Evolutionary conservation across 2,329 filamentous ascomycete species (phyloP), one percentile per base, ranked within the genome.

Genomic region (Fusarium foetens): DNA sequence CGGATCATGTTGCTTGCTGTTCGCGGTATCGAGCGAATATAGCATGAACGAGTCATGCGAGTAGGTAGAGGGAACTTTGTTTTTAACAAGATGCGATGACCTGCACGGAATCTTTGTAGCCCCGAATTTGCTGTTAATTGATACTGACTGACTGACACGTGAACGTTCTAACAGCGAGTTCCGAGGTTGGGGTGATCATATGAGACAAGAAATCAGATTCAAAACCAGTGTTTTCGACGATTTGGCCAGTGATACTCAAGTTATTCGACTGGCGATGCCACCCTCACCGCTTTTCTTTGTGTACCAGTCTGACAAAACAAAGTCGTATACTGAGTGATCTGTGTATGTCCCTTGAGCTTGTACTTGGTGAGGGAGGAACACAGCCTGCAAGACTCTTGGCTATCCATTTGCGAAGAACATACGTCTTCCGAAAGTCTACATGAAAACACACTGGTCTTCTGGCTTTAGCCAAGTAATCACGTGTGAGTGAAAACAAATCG

Each of bases 201-300:
- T 46, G 35, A 38, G 17, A 36, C 31, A 17, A 42, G 25, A 19
- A 49, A 43, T 21, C 23, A 36, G 31, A 21, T 35, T 27, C 31
- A 31, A 36, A 43, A 27, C 25, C 16, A n/a, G 33, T 45, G 25
- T 41, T 35, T 43, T 19, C 16, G 8, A 45, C 41, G 42, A 49
- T 27, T 49, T 31, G 33, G 27, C 23, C 31, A 35, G 39, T 36
- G 27, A 23, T n/a, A 25, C 21, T 53, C 46, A 33, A 33, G 49
- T 35, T 31, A 39, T 59, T 53, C 29, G 58, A 58, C 36, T 41
- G n/a, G 27, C 49, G 31, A 42, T 57, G 38, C 38, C 36, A 25
- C 49, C 45, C 60, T 70, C 71, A 70, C 71, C 71, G 55, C 72
- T 63, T 42, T 69, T 73, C 60, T 16, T 73, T 63, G 69, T 76